Evolutionary conservation across 169 alveolate genomes (phyloP), one percentile per base, ranked within the genome.

Genomic region (Plasmodium ovale): DNA sequence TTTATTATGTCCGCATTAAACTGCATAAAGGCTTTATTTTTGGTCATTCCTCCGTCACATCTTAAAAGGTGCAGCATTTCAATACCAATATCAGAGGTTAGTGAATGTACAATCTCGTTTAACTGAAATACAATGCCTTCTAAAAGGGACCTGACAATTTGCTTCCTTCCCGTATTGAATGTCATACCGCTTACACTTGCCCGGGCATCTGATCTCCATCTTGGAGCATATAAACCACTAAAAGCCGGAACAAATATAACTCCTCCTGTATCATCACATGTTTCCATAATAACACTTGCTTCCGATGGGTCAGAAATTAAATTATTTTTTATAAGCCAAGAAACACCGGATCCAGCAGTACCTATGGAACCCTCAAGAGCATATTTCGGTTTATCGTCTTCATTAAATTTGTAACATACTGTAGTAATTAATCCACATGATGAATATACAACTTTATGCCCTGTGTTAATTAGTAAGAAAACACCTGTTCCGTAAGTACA

Each of bases 321-420:
- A 29, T 93, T 87, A 49, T 95, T 95, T 42, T 94, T 94, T 72
- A 93, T 73, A 25, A 96, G 92, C 99, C 99, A 97, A 35, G 96
- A 87, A n/a, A 97, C 90, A 1, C 97, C 96, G 0, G 97, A 94
- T 21, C 99, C 99, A 23, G 98, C 99, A 35, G 93, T 94, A 73
- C 98, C 99, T 14, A 97, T 97, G n/a, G 99, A 97, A 33, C 99
- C 99, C 89, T 97, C 99, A 19, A 97, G 92, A 19, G 99, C 99
- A 87, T 95, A 97, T 19, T 85, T 72, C 6, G 97, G 93, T 23
- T 92, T 87, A 42, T 92, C 67, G 35, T 90, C 92, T 14, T 85
- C 87, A 14, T 95, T 94, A 35, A 96, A 87, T 60, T 96, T 88
- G 73, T 96, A 97, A 59, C 97, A 95, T 0, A 98, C 97, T 4